phyloP scores from a whole-genome alignment of 2,329 filamentous ascomycete genomes.

The Colletotrichum musicola region DNA sequence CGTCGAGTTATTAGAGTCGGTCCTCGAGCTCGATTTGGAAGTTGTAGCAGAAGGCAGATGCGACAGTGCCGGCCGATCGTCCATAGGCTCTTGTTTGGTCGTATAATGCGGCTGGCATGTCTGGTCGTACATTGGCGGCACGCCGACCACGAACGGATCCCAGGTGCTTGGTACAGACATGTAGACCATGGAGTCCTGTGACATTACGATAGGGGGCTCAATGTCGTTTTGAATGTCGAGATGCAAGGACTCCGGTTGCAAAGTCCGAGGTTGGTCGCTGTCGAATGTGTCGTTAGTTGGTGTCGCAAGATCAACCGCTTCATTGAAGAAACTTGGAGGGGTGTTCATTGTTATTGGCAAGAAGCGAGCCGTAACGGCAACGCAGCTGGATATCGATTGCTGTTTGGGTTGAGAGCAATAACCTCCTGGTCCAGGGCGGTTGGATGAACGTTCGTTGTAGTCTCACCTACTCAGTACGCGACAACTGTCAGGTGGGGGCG shows the following conservation, averaged over 20 bases:
- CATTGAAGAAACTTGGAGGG: constrained; percentile 38
- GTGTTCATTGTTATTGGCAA: constrained; percentile 35
- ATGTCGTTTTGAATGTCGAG: constrained; percentile 2
- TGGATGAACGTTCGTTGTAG: neutral
- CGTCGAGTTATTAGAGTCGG: constrained; percentile 21
- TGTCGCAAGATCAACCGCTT: constrained; percentile 37
- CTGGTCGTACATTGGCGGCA: constrained; percentile 16
- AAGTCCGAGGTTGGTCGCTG: constrained; percentile 35
- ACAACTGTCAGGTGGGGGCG: neutral
- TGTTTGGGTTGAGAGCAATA: neutral
- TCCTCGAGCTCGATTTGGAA: constrained; percentile 18
- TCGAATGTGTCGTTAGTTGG: constrained; percentile 36
- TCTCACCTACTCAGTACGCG: constrained; percentile 13
- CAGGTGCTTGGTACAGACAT: constrained; percentile 26
- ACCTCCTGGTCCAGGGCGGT: constrained; percentile 1
- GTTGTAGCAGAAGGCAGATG: constrained; percentile 19
- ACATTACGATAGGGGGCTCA: constrained; percentile 16
- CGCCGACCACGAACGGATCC: constrained; percentile 24
- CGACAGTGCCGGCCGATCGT: constrained; percentile 14
- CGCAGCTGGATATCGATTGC: neutral
- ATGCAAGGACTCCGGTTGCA: constrained; percentile 20
- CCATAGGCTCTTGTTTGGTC: constrained; percentile 28
- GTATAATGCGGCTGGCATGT: constrained; percentile 29
- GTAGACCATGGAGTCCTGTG: constrained; percentile 28
- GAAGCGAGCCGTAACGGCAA: neutral